phyloP scores from a whole-genome alignment of 2,329 filamentous ascomycete genomes.

The Endothia cerciana region DNA sequence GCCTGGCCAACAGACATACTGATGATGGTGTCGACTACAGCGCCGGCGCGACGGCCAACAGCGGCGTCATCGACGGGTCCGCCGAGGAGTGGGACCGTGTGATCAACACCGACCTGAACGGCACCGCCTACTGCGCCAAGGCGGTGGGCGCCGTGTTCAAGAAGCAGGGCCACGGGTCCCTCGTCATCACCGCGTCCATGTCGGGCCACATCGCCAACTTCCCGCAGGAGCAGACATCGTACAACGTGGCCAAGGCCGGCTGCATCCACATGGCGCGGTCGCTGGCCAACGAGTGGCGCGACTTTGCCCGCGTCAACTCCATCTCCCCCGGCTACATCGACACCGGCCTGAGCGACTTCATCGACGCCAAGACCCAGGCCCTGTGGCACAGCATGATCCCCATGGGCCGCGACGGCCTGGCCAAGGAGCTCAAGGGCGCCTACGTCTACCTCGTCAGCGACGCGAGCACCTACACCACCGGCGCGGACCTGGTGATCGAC shows the following conservation, averaged over 20 bases:
- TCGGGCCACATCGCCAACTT: conserved; percentile 78
- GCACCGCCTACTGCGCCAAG: conserved; percentile 83
- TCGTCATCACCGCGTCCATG: conserved; percentile 80
- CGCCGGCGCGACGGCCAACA: conserved; percentile 71
- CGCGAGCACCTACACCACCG: conserved; percentile 77
- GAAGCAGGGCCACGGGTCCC: conserved; percentile 57
- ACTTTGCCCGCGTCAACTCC: conserved; percentile 61
- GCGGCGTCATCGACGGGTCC: conserved; percentile 76
- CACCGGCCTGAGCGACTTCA: conserved; percentile 68
- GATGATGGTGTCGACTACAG: conserved; percentile 29
- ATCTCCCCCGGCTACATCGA: conserved; percentile 64
- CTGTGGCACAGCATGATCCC: conserved; percentile 77
- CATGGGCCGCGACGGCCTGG: conserved; percentile 69
- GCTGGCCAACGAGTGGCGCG: conserved; percentile 65
- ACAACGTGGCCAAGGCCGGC: conserved; percentile 74
- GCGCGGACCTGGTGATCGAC: conserved; percentile 70
- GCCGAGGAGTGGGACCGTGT: conserved; percentile 82
- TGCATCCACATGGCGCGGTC: conserved; percentile 56
- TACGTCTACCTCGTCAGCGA: conserved; percentile 78
- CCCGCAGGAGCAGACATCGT: conserved; percentile 74
- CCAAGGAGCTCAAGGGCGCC: conserved; percentile 73
- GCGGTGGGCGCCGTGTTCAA: conserved; percentile 40
- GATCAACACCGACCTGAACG: conserved; percentile 78
- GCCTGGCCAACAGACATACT: background rate
- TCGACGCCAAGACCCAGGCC: conserved; percentile 66